These are phyloP conservation scores for Gentiana macrophylla DNA, from an alignment of 257 asterid genomes.

Conservation along the genomic window DNA sequence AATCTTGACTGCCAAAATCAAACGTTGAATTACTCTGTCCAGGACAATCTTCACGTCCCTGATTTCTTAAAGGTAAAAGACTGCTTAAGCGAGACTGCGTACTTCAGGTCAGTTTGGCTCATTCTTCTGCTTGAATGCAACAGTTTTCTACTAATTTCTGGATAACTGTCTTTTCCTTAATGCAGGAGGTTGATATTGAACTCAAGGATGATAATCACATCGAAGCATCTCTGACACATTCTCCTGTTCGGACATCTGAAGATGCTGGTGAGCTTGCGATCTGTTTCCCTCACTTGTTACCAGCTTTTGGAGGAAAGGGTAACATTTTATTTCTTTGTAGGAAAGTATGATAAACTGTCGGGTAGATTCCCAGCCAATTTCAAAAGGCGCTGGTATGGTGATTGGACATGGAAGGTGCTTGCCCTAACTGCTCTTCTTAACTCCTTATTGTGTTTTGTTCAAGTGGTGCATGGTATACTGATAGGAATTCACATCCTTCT, in stretches of 20 bases:
- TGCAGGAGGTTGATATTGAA: constrained; percentile 31
- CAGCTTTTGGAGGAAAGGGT: neutral
- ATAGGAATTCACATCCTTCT: too few species aligned
- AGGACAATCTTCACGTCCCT: constrained; percentile 18
- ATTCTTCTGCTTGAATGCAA: neutral
- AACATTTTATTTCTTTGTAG: constrained; percentile 26
- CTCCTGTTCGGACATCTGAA: constrained; percentile 16
- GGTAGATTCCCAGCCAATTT: constrained; percentile 29
- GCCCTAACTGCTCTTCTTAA: neutral
- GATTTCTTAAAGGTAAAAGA: constrained; percentile 24
- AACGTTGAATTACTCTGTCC: constrained; percentile 19
- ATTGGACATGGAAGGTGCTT: constrained; percentile 62
- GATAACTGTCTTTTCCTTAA: constrained; percentile 4
- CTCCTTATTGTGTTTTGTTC: too few species aligned
- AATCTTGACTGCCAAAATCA: constrained; percentile 12
- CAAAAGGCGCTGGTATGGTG: constrained; percentile 75
- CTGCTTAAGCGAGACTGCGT: neutral
- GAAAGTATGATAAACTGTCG: constrained; percentile 14
- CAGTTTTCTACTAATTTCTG: neutral
- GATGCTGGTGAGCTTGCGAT: constrained; percentile 28
- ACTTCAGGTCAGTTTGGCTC: neutral
- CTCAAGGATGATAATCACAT: constrained; percentile 19
- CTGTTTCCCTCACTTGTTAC: constrained; percentile 8
- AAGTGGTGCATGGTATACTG: too few species aligned
- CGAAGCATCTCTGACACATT: constrained; percentile 26